A percentile compares a stretch with the other conserved stretches of the same genome.
These are phyloP conservation scores for Blastocystis sp. DNA, from an alignment of 352 stramenopile genomes.

Conservation along the genomic window DNA sequence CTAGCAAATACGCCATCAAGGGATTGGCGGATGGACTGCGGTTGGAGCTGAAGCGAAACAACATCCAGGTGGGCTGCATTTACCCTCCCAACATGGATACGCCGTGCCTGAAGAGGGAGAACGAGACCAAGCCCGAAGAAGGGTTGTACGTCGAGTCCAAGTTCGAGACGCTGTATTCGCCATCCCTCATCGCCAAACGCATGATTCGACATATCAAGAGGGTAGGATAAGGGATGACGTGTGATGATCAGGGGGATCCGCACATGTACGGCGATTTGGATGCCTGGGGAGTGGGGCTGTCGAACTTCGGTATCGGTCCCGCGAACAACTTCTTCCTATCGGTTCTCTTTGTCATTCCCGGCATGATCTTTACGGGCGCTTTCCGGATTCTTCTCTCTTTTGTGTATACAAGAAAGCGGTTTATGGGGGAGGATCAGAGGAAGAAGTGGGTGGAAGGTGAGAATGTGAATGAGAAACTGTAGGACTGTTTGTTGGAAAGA, in stretches of 20 bases:
- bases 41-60: slow-evolving; percentile 35
- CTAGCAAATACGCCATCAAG: slow-evolving; percentile 66
- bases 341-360: slow-evolving; percentile 48
- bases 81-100: slow-evolving; percentile 69
- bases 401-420: slow-evolving; percentile 43
- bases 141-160: slow-evolving; percentile 49
- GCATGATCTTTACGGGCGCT: slow-evolving; percentile 43
- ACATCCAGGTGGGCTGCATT: slow-evolving; percentile 64
- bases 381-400: slow-evolving; percentile 19
- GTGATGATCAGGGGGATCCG: slow-evolving; percentile 12
- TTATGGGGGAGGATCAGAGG: neutral
- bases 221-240: neutral
- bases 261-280: slow-evolving; percentile 61
- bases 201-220: slow-evolving; percentile 42
- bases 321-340: slow-evolving; percentile 63
- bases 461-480: neutral
- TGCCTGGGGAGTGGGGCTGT: slow-evolving; percentile 30
- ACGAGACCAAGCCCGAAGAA: slow-evolving; percentile 67
- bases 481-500: neutral
- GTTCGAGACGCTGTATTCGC: slow-evolving; percentile 30
- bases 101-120: slow-evolving; percentile 62
- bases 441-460: slow-evolving; percentile 10
- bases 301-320: slow-evolving; percentile 12
- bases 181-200: slow-evolving; percentile 5
- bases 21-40: slow-evolving; percentile 54